phyloP scores from a whole-genome alignment of 495 filamentous ascomycete genomes.

The Penicillium argentinense region DNA sequence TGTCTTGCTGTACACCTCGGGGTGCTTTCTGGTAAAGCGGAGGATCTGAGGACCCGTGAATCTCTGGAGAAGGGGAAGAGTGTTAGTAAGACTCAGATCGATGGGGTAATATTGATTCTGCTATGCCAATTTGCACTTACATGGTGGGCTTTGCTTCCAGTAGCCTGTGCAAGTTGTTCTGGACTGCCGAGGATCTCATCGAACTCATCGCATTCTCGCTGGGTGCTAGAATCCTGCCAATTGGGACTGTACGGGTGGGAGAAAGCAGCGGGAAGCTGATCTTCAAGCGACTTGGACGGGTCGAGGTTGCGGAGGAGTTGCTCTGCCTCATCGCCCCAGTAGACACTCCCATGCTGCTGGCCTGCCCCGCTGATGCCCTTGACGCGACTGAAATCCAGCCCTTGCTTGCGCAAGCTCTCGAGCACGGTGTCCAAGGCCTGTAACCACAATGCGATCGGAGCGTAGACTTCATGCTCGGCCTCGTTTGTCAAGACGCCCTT shows the following conservation, averaged over 20 bases:
- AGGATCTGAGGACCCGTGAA: slow-evolving; percentile 98
- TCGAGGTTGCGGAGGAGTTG: slow-evolving; percentile 60
- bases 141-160: slow-evolving; percentile 92
- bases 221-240: slow-evolving; percentile 96
- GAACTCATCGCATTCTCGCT: slow-evolving; percentile 85
- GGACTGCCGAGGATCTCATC: slow-evolving; percentile 66
- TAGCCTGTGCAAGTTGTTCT: slow-evolving; percentile 69
- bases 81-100: too few relatives aligned
- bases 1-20: slow-evolving; percentile 76
- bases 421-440: slow-evolving; percentile 88
- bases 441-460: slow-evolving; percentile 91
- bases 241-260: slow-evolving; percentile 88
- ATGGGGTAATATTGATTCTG: too few relatives aligned
- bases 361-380: slow-evolving; percentile 87
- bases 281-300: slow-evolving; percentile 56
- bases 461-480: slow-evolving; percentile 80
- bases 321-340: slow-evolving; percentile 80
- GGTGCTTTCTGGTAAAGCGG: slow-evolving; percentile 75
- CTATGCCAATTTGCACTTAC: too few relatives aligned
- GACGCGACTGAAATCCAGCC: slow-evolving; percentile 74
- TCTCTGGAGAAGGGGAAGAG: slow-evolving; percentile 53
- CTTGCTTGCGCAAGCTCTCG: slow-evolving; percentile 64
- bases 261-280: slow-evolving; percentile 73
- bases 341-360: slow-evolving; percentile 95
- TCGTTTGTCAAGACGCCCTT: slow-evolving; percentile 87